phyloP scores from a whole-genome alignment of 257 asterid species.

The Buddleja alternifolia region DNA sequence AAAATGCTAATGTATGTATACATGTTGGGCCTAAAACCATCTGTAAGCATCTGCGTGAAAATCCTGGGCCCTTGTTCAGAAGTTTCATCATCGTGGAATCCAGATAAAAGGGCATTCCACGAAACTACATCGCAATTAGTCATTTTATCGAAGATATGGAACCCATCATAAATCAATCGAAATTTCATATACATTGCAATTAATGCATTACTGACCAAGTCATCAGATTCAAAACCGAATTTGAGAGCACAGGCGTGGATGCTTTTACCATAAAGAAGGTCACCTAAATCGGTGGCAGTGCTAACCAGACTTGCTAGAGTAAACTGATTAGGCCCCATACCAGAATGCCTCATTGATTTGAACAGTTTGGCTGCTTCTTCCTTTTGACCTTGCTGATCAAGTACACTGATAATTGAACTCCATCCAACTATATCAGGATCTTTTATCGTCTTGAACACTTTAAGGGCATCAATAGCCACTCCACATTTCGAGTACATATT shows the following conservation, averaged over 20 bases:
- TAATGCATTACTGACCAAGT: slow-evolving; percentile 67
- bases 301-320: slow-evolving; percentile 68
- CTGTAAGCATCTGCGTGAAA: slow-evolving; percentile 61
- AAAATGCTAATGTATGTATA: slow-evolving; percentile 69
- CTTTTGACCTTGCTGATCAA: slow-evolving; percentile 73
- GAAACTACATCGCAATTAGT: slow-evolving; percentile 57
- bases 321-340: slow-evolving; percentile 72
- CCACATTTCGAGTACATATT: slow-evolving; percentile 86
- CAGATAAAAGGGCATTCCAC: slow-evolving; percentile 80
- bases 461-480: slow-evolving; percentile 57
- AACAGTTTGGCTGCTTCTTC: slow-evolving; percentile 70
- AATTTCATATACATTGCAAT: slow-evolving; percentile 82
- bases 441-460: slow-evolving; percentile 54
- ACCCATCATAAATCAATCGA: slow-evolving; percentile 56
- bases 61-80: slow-evolving; percentile 57
- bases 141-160: slow-evolving; percentile 54
- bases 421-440: slow-evolving; percentile 79
- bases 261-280: slow-evolving; percentile 59
- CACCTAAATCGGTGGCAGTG: slow-evolving; percentile 65
- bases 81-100: slow-evolving; percentile 58
- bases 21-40: slow-evolving; percentile 70
- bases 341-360: slow-evolving; percentile 59
- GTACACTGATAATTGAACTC: slow-evolving; percentile 73
- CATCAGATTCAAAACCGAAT: slow-evolving; percentile 60
- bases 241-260: slow-evolving; percentile 76